Evolutionary conservation across 805 yeast genomes (phyloP).

Genomic region (Candida dendrica): DNA sequence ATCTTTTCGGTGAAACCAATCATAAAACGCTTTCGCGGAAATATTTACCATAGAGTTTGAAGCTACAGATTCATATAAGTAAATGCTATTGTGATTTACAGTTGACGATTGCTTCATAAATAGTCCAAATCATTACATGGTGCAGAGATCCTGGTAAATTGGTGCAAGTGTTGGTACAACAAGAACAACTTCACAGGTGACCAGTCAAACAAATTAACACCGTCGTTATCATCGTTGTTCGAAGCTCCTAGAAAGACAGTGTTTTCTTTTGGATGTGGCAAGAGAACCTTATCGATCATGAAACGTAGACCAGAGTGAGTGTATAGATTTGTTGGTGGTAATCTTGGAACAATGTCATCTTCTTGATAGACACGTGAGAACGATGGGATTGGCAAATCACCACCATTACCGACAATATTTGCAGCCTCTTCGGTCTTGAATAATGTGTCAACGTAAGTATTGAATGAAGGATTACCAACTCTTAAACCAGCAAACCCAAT

Average conservation of each 20-base stretch:
- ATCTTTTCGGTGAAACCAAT: too few relatives aligned
- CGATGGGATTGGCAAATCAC: conserved; percentile 8
- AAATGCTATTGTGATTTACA: too few relatives aligned
- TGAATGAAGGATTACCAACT: conserved; percentile 47
- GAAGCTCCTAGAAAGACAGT: conserved; percentile 4
- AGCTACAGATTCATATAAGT: too few relatives aligned
- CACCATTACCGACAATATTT: conserved; percentile 24
- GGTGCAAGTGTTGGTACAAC: too few relatives aligned
- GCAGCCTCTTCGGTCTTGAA: conserved; percentile 34
- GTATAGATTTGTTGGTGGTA: conserved; percentile 35
- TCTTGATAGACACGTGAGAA: conserved; percentile 50
- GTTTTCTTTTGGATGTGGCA: conserved; percentile 24
- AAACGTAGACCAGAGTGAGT: conserved; percentile 27
- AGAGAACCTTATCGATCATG: conserved; percentile 25
- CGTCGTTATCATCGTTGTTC: background rate
- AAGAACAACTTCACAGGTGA: too few relatives aligned
- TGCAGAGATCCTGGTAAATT: too few relatives aligned
- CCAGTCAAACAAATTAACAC: too few relatives aligned
- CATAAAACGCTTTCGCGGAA: too few relatives aligned
- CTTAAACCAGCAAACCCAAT: conserved; percentile 60
- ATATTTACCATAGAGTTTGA: too few relatives aligned
- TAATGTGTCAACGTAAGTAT: conserved; percentile 42
- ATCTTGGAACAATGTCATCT: conserved; percentile 50
- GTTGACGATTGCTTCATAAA: too few relatives aligned
- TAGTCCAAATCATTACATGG: too few relatives aligned